Evolutionary conservation across 2,329 filamentous ascomycete species (phyloP).

Genomic region (Rhynchosporium secalis): DNA sequence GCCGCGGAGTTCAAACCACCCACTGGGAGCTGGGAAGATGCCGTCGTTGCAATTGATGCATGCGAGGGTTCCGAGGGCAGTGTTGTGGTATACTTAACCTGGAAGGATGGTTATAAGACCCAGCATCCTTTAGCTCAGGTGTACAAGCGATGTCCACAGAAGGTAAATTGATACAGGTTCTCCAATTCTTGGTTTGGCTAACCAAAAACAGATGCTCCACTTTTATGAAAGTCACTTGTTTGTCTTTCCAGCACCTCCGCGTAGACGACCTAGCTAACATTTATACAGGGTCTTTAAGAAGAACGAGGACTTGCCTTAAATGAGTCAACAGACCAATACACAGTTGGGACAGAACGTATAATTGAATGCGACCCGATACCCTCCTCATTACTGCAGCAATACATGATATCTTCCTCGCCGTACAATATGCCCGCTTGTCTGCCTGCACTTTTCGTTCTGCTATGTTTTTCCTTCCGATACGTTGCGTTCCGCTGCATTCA

Average conservation of each 20-base stretch:
- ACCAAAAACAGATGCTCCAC: conserved; percentile 44
- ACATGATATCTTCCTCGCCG: background rate
- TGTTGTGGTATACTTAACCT: conserved; percentile 68
- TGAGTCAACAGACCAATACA: background rate
- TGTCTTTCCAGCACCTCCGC: conserved; percentile 17
- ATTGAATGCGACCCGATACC: background rate
- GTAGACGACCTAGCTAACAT: conserved; percentile 22
- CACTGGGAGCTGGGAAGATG: conserved; percentile 73
- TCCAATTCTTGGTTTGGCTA: conserved; percentile 12
- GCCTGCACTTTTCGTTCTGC: background rate
- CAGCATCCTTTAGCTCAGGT: conserved; percentile 68
- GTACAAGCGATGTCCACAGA: conserved; percentile 77
- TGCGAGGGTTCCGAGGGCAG: conserved; percentile 65
- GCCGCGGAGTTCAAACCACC: conserved; percentile 62
- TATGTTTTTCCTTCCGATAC: background rate
- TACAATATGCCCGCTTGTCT: conserved; percentile 6
- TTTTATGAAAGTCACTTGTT: conserved; percentile 53
- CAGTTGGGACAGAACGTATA: background rate
- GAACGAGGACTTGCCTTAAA: conserved; percentile 14
- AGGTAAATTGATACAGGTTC: conserved; percentile 48
- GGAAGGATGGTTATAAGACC: conserved; percentile 73
- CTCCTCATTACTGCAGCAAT: background rate
- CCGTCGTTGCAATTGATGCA: conserved; percentile 69
- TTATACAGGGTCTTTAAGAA: conserved; percentile 33
- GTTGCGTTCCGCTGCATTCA: background rate